phyloP scores from a whole-genome alignment of 2,329 filamentous ascomycete species.

The Neopestalotiopsis sp. region DNA sequence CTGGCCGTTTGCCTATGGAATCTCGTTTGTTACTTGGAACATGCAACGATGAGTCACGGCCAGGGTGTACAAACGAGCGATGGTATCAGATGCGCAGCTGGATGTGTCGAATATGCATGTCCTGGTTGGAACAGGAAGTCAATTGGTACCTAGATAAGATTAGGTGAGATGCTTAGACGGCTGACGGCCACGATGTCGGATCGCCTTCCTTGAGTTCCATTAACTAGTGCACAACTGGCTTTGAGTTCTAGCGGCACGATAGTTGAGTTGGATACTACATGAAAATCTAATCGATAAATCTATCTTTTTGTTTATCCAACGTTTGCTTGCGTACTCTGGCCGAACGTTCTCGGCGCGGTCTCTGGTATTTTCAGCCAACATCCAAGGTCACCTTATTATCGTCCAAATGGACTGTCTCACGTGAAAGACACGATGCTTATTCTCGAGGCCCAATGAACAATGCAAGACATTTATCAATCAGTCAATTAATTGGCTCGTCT shows the following conservation, averaged over 20 bases:
- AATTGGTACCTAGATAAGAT: neutral
- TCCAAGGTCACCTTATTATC: too few relatives aligned
- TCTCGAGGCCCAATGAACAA: neutral
- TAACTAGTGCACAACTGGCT: neutral
- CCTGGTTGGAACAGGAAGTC: neutral
- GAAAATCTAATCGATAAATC: neutral
- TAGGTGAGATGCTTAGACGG: neutral
- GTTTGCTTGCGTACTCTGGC: too few relatives aligned
- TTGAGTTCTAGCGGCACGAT: neutral
- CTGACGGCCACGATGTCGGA: neutral
- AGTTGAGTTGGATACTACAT: neutral
- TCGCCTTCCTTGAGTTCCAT: neutral
- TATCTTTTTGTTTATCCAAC: neutral
- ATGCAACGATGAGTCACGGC: neutral
- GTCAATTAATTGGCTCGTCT: neutral
- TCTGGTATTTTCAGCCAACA: too few relatives aligned
- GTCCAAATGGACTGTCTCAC: too few relatives aligned
- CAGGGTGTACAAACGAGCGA: slow-evolving; percentile 7
- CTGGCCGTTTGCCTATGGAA: neutral
- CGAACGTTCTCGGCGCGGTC: too few relatives aligned
- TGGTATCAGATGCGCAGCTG: neutral
- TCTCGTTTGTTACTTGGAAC: neutral
- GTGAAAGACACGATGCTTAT: neutral
- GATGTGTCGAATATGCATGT: neutral
- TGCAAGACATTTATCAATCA: neutral